Percentiles rank a stretch among this genome's conserved stretches.
These are phyloP conservation scores for Nyssa sinensis DNA, from an alignment of 148 eudicot species.

Conservation along the genomic window DNA sequence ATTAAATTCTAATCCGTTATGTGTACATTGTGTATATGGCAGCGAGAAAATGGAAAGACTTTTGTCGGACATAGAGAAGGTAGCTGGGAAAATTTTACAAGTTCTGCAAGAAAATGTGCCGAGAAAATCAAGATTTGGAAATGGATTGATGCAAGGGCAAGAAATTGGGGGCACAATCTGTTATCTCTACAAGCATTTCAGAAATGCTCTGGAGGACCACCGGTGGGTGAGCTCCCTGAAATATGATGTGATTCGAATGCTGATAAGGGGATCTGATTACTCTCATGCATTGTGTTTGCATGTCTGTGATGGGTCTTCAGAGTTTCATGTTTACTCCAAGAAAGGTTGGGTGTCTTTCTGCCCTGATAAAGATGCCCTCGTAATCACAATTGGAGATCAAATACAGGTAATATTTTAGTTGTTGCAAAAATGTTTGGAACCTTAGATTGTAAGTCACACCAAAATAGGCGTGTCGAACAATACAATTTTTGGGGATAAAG, in stretches of 20 bases:
- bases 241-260: conserved; percentile 72
- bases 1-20: no score
- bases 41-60: conserved; percentile 60
- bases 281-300: conserved; percentile 71
- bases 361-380: conserved; percentile 46
- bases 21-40: not conserved
- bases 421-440: no score
- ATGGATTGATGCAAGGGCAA: conserved; percentile 8
- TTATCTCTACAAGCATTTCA: conserved; percentile 56
- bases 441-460: not conserved
- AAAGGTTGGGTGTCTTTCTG: conserved; percentile 83
- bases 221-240: conserved; percentile 46
- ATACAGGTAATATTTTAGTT: conserved; percentile 57
- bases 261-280: conserved; percentile 71
- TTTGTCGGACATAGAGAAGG: conserved; percentile 40
- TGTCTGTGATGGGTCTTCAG: conserved; percentile 53
- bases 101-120: conserved; percentile 18
- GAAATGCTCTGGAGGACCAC: conserved; percentile 24
- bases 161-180: conserved; percentile 37
- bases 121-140: conserved; percentile 8
- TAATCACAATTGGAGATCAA: conserved; percentile 79
- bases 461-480: conserved; percentile 7
- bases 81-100: conserved; percentile 32
- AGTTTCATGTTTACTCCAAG: conserved; percentile 91
- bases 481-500: no score